Base-by-base conservation (phyloP, 202 grass and related monocot genomes). In the Carex sylvatica region DNA sequence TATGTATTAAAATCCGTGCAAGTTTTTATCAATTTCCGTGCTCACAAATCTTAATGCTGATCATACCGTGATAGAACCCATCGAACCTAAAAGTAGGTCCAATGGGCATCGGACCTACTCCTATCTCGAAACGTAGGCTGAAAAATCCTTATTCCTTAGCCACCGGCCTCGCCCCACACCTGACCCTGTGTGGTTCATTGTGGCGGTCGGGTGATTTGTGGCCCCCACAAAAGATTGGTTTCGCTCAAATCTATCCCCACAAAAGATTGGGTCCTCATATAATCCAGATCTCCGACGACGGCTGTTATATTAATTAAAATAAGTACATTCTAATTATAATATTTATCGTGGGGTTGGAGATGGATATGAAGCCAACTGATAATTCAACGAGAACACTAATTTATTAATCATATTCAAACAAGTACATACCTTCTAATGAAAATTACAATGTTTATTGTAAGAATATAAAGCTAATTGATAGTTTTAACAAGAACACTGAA, bases 221-320 rank as follows among this genome's bases (percentile, higher is more conserved):
- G 80, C 40, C 63, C 80, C 80, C 46, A 82, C 42, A 56, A 53
- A 82, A 82, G 35, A 68, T 82, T 82, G 62, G 31, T 47, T 64
- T 51, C 12, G 42, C 23, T 30, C 14, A 30, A 53, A 74, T 74
- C 24, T 55, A 31, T 24, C 72, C 72, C 72, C 72, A 81, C 60
- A 66, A 24, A 81, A 81, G 33, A 81, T 81, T 53, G 31, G 31
- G 13, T 60, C 38, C 15, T 62, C 22, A 2, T 53, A 28, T 74
- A 59, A 77, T 38, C 53, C 52, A 19, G 9, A 77, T 77, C 28
- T 53, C 28, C 9, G 33, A 74, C 6, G 13, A n/a, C 6, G 6
- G 1, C 5, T 53, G 24, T 54, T 30, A n/a, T 75, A 2, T 74
- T 47, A 24, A 9, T 74, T 24, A 24, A 9, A 44, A 10, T 12